phyloP scores from a whole-genome alignment of 331 rosid species.

The Dryas integrifolia region DNA sequence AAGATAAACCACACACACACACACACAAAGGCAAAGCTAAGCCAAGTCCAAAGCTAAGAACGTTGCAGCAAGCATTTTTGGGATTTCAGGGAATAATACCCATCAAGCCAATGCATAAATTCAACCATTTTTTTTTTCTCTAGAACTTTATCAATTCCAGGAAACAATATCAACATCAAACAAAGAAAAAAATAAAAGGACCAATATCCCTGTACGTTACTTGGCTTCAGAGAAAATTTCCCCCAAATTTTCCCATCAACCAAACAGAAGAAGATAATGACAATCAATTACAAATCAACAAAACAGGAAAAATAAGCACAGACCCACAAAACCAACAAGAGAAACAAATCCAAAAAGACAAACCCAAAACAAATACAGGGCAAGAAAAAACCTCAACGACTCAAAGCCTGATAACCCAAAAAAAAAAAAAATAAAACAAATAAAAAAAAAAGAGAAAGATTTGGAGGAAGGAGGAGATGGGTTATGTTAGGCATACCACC shows the following conservation, averaged over 20 bases:
- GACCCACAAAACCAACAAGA: background rate
- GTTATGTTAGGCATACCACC: constrained; percentile 51
- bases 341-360: background rate
- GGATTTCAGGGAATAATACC: background rate
- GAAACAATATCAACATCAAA: background rate
- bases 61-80: background rate
- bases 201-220: background rate
- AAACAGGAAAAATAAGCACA: constrained; percentile 4
- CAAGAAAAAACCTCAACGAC: background rate
- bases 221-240: background rate
- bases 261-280: background rate
- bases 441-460: background rate
- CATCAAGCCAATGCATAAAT: constrained; percentile 5
- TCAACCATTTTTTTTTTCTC: background rate
- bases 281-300: background rate
- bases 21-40: background rate
- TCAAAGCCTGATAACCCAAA: background rate
- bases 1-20: background rate
- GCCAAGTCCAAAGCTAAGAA: background rate
- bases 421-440: background rate
- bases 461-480: background rate
- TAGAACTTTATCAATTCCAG: background rate
- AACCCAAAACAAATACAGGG: background rate
- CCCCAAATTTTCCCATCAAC: background rate
- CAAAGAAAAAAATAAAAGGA: background rate